Evolutionary conservation across 2,329 filamentous ascomycete species (phyloP).

Genomic region (Ophiosphaerella narmari): DNA sequence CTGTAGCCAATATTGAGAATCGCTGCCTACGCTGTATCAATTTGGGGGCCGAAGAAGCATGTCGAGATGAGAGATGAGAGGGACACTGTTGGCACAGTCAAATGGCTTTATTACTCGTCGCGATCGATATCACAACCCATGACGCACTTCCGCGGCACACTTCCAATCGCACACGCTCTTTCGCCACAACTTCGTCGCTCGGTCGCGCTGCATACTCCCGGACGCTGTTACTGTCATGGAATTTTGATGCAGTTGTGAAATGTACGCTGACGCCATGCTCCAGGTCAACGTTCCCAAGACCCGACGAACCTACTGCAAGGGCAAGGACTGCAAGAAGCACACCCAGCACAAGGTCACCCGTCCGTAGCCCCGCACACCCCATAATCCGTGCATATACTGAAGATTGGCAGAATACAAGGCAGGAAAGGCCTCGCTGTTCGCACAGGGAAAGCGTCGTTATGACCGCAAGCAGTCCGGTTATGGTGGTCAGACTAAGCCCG

Average conservation of each 20-base stretch:
- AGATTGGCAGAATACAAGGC: conserved; percentile 76
- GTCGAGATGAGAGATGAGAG: not conserved
- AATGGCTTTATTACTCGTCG: too few species aligned
- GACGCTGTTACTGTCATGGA: not conserved
- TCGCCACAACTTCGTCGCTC: conserved; percentile 4
- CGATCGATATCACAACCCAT: not conserved
- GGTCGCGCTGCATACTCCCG: conserved; percentile 8
- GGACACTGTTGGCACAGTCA: not conserved
- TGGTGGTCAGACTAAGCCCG: conserved; percentile 99
- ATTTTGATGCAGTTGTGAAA: not conserved
- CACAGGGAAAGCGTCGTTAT: conserved; percentile 99
- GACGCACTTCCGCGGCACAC: not conserved
- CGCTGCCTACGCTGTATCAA: too few species aligned
- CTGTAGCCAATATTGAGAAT: too few species aligned
- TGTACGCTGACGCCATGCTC: conserved; percentile 21
- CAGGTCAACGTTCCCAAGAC: conserved; percentile 99
- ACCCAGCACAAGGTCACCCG: conserved; percentile 45
- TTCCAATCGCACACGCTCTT: not conserved
- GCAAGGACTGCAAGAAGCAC: conserved; percentile 78
- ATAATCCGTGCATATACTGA: conserved; percentile 28
- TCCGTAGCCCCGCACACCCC: conserved; percentile 23
- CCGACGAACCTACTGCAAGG: conserved; percentile 96
- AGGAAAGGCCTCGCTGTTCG: conserved; percentile 93
- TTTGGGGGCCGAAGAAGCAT: not conserved
- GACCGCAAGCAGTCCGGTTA: conserved; percentile 91